These are phyloP conservation scores for Aspergillus sp. DNA, from an alignment of 2,329 filamentous ascomycete genomes.

Conservation along the genomic window DNA sequence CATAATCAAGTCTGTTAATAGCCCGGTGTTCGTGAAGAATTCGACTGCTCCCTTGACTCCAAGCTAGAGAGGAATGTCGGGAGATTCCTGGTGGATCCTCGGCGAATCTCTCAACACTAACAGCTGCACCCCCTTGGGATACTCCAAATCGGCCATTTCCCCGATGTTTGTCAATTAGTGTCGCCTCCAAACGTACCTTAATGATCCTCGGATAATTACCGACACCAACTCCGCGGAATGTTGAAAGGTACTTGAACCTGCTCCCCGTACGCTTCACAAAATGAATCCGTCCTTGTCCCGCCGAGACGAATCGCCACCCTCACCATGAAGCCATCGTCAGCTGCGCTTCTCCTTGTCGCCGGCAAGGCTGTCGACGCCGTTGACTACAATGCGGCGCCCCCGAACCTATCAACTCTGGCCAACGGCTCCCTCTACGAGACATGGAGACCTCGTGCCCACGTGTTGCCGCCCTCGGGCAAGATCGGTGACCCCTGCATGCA, in stretches of 20 bases:
- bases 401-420: conserved; percentile 16
- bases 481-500: conserved; percentile 20
- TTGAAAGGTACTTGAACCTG: background rate
- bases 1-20: background rate
- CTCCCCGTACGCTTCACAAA: background rate
- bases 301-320: background rate
- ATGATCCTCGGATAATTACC: background rate
- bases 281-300: background rate
- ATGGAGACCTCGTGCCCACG: conserved; percentile 19
- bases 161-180: background rate
- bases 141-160: background rate
- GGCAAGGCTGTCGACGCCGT: background rate
- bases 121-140: background rate
- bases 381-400: conserved; percentile 13
- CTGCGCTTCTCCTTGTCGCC: background rate
- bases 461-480: conserved; percentile 17
- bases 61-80: background rate
- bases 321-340: background rate
- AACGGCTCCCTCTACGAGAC: conserved; percentile 16
- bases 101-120: background rate
- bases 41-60: background rate
- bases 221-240: background rate
- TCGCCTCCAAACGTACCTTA: background rate
- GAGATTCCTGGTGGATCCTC: background rate
- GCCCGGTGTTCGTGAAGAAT: background rate